Conservation (phyloP, 1,284 basidiomycete species). For the Ustilago xerochloae region DNA sequence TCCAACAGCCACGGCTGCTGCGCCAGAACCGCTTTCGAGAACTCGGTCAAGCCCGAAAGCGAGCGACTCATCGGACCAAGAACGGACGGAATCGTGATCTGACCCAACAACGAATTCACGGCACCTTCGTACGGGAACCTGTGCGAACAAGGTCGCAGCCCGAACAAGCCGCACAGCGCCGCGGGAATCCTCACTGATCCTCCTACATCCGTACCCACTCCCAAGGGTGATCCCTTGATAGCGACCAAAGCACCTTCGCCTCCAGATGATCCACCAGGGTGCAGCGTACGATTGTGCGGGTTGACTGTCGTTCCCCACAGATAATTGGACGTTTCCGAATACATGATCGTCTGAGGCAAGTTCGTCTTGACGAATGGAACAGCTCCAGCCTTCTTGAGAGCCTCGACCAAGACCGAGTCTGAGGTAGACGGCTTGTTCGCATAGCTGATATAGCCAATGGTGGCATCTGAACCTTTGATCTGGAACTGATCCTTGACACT, state of each 20-base stretch:
- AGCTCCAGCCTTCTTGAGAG: slow-evolving; percentile 74
- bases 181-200: slow-evolving; percentile 78
- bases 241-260: slow-evolving; percentile 77
- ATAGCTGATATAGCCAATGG: slow-evolving; percentile 76
- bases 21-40: slow-evolving; percentile 75
- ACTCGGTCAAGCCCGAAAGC: slow-evolving; percentile 74
- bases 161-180: slow-evolving; percentile 76
- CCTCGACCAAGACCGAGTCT: slow-evolving; percentile 39
- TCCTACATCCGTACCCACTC: slow-evolving; percentile 78
- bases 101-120: slow-evolving; percentile 70
- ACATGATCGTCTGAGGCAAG: slow-evolving; percentile 53
- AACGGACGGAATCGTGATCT: slow-evolving; percentile 78
- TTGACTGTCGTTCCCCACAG: slow-evolving; percentile 79
- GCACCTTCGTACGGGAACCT: slow-evolving; percentile 78
- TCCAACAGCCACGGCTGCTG: slow-evolving; percentile 78
- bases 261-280: slow-evolving; percentile 74
- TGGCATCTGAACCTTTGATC: slow-evolving; percentile 74
- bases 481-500: slow-evolving; percentile 77
- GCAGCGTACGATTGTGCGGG: slow-evolving; percentile 72
- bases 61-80: slow-evolving; percentile 78
- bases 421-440: slow-evolving; percentile 31
- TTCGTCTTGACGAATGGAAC: slow-evolving; percentile 79
- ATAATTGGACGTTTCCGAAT: slow-evolving; percentile 70
- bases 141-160: slow-evolving; percentile 77
- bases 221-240: slow-evolving; percentile 72